These are phyloP conservation scores for Biscutella laevigata DNA, from an alignment of 441 rosid genomes.

Conservation along the genomic window DNA sequence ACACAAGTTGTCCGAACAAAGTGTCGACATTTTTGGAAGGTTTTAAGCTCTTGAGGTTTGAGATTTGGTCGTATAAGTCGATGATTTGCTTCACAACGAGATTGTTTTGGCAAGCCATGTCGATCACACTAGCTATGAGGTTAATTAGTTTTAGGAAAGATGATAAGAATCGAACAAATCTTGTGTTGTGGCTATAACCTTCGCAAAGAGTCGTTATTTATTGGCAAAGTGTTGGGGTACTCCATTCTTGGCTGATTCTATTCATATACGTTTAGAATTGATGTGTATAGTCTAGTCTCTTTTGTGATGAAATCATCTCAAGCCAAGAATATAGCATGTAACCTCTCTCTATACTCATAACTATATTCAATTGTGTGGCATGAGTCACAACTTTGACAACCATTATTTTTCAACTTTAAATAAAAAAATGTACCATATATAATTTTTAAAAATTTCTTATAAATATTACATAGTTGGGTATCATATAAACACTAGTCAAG, in stretches of 20 bases:
- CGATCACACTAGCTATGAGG: slow-evolving; percentile 33
- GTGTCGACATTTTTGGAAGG: slow-evolving; percentile 38
- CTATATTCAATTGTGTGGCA: slow-evolving; percentile 2
- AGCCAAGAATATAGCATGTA: not conserved
- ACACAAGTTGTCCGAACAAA: slow-evolving; percentile 38
- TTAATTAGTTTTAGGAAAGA: slow-evolving; percentile 15
- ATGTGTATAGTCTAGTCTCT: not conserved
- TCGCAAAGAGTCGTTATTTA: slow-evolving; percentile 25
- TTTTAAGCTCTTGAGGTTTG: slow-evolving; percentile 30
- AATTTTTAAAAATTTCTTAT: not conserved
- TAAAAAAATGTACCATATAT: not conserved
- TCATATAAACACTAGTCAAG: slow-evolving; percentile 4
- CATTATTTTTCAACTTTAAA: not conserved
- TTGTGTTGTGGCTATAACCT: slow-evolving; percentile 24
- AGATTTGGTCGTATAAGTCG: slow-evolving; percentile 37
- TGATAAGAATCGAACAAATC: slow-evolving; percentile 3
- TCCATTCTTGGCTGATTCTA: slow-evolving; percentile 13
- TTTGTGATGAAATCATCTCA: not conserved
- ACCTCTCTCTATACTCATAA: not conserved
- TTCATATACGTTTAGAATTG: slow-evolving; percentile 15
- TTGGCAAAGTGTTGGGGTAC: slow-evolving; percentile 13
- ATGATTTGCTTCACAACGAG: slow-evolving; percentile 28
- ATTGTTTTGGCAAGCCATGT: slow-evolving; percentile 43
- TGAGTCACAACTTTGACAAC: slow-evolving; percentile 20
- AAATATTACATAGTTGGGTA: not conserved